Conservation (phyloP, 2,329 filamentous ascomycete species). For the Stachybotrys echinatus region DNA sequence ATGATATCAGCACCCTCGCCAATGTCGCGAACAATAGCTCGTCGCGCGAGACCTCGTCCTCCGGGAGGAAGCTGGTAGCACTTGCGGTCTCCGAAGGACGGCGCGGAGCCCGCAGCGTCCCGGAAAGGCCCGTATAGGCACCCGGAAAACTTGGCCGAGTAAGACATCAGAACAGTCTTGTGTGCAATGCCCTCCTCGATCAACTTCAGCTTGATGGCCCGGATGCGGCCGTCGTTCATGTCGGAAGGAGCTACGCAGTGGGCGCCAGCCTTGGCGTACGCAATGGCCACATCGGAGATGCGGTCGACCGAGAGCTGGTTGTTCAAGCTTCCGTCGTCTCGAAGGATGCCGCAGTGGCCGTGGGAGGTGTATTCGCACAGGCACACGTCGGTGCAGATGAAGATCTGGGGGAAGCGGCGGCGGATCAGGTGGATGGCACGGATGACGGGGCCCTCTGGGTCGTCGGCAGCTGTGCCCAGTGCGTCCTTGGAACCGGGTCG, state of each 20-base stretch:
- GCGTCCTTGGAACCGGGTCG: constrained; percentile 79
- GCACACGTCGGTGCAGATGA: constrained; percentile 89
- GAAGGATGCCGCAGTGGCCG: constrained; percentile 92
- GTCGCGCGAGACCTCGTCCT: constrained; percentile 82
- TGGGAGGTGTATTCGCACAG: constrained; percentile 98
- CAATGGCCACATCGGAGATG: constrained; percentile 94
- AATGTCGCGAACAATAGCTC: constrained; percentile 87
- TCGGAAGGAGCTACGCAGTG: constrained; percentile 97
- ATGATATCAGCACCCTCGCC: constrained; percentile 94
- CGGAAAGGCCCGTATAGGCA: constrained; percentile 97
- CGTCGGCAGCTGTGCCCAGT: constrained; percentile 86
- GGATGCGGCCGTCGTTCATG: constrained; percentile 98
- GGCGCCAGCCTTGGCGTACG: constrained; percentile 91
- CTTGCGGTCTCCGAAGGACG: constrained; percentile 88
- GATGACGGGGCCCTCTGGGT: constrained; percentile 89
- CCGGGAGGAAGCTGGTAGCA: constrained; percentile 97
- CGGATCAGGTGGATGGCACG: constrained; percentile 78
- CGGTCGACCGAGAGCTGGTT: constrained; percentile 91
- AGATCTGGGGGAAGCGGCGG: constrained; percentile 81
- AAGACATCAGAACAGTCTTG: constrained; percentile 90
- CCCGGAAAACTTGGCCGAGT: constrained; percentile 95
- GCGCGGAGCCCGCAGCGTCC: constrained; percentile 85
- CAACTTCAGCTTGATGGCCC: constrained; percentile 95
- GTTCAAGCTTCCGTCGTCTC: constrained; percentile 88
- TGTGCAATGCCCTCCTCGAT: constrained; percentile 94